Evolutionary conservation across 2,329 filamentous ascomycete genomes (phyloP).

Genomic region (Camillea tinctor): DNA sequence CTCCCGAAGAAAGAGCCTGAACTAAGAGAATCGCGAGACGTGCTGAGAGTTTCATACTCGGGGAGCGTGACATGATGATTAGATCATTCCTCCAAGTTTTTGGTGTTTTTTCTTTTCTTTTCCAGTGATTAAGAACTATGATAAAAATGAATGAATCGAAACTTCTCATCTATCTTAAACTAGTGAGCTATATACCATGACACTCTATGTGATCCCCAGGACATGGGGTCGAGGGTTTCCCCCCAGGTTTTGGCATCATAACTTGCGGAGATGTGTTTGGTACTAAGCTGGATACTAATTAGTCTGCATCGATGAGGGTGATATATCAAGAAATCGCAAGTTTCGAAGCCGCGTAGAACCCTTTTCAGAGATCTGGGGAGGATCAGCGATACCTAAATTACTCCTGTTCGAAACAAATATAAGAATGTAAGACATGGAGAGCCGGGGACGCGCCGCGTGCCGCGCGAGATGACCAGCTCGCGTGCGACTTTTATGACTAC

Average conservation of each 20-base stretch:
- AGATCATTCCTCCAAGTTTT: background rate
- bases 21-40: background rate
- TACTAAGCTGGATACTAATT: background rate
- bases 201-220: background rate
- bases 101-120: too few species aligned
- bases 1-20: too few species aligned
- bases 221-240: background rate
- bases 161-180: background rate
- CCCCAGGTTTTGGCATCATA: background rate
- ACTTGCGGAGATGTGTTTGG: background rate
- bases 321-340: background rate
- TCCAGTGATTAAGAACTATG: background rate
- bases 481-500: background rate
- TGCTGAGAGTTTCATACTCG: background rate
- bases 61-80: background rate
- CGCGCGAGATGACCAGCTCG: background rate
- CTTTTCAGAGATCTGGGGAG: background rate
- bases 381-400: background rate
- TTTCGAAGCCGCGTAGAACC: background rate
- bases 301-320: background rate
- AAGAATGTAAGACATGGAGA: background rate
- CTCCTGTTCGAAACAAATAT: background rate
- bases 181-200: background rate
- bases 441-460: background rate
- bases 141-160: background rate